These are phyloP conservation scores for Chalciporus sp. DNA, from an alignment of 1,284 basidiomycete genomes.

Conservation along the genomic window DNA sequence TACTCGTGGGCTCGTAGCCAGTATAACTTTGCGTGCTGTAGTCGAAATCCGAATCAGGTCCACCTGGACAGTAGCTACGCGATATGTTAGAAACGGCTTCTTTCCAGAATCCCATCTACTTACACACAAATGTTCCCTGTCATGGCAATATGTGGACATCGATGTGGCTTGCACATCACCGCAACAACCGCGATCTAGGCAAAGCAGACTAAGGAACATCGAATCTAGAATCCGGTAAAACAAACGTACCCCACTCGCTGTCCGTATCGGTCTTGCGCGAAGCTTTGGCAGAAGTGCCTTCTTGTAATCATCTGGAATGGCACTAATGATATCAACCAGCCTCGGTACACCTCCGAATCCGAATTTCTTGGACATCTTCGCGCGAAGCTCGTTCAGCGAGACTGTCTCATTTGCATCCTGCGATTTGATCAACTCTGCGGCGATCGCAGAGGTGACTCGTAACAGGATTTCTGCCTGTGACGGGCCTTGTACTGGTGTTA, in stretches of 20 bases:
- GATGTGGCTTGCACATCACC: constrained; percentile 99
- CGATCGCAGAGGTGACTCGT: constrained; percentile 93
- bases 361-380: constrained; percentile 89
- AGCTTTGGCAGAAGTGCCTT: constrained; percentile 89
- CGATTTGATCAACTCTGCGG: constrained; percentile 89
- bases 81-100: constrained; percentile 2
- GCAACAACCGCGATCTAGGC: constrained; percentile 94
- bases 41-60: constrained; percentile 99
- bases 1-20: constrained; percentile 97
- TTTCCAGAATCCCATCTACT: constrained; percentile 29
- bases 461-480: constrained; percentile 91
- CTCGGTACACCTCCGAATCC: constrained; percentile 86
- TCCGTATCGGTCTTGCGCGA: constrained; percentile 93
- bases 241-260: constrained; percentile 89
- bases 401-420: constrained; percentile 78
- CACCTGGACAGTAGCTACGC: constrained; percentile 94
- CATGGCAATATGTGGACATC: constrained; percentile 99
- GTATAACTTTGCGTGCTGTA: constrained; percentile 99
- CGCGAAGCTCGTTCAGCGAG: constrained; percentile 87
- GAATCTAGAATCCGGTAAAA: not conserved
- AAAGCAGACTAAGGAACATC: constrained; percentile 5
- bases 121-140: constrained; percentile 99
- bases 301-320: constrained; percentile 97
- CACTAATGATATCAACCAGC: constrained; percentile 97
- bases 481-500: constrained; percentile 49